These are phyloP conservation scores for Kitagawia praeruptora DNA, from an alignment of 129 eudicot species.

Conservation along the genomic window DNA sequence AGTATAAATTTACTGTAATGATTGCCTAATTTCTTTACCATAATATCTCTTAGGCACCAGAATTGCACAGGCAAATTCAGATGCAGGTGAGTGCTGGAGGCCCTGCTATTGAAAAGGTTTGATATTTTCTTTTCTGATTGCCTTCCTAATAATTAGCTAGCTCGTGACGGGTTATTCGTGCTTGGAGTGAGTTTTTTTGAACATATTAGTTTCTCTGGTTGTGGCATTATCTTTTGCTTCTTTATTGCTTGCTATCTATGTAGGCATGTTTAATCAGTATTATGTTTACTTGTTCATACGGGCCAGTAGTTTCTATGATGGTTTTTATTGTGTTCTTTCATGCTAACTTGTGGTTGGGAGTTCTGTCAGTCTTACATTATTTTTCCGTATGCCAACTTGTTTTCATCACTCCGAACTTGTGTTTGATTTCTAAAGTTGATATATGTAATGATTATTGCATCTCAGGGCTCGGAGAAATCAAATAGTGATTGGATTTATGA, in stretches of 20 bases:
- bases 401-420: neutral
- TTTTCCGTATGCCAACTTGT: neutral
- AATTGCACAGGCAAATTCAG: slow-evolving; percentile 40
- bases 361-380: neutral
- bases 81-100: slow-evolving; percentile 34
- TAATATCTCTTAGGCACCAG: slow-evolving; percentile 37
- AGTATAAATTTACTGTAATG: neutral
- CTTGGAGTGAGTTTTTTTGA: neutral
- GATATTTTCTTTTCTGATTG: slow-evolving; percentile 1
- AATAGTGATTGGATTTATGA: slow-evolving; percentile 44
- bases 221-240: neutral
- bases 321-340: neutral
- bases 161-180: neutral
- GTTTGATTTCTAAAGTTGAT: neutral
- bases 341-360: neutral
- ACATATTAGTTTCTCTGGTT: neutral
- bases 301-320: neutral
- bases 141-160: neutral
- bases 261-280: neutral
- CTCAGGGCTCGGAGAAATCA: slow-evolving; percentile 31
- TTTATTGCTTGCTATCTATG: neutral
- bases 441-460: neutral
- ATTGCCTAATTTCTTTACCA: neutral
- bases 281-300: too few species aligned
- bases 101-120: slow-evolving; percentile 34